Conservation (phyloP, 1,284 basidiomycete genomes). For the Ustilago tritici region DNA sequence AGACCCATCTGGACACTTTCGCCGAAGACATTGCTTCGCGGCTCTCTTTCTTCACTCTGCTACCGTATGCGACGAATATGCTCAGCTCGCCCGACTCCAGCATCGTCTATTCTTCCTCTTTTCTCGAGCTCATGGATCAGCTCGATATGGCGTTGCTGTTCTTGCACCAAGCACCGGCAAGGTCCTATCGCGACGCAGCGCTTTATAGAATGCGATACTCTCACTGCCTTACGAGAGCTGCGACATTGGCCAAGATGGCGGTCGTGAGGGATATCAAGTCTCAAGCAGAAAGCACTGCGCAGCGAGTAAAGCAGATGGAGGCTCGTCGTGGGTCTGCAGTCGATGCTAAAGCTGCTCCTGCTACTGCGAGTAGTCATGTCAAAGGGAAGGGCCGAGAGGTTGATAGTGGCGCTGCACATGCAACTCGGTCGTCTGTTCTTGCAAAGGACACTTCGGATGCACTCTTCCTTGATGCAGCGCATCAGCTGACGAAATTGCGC, state of each 20-base stretch:
- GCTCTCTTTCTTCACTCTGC: constrained; percentile 64
- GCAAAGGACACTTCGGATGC: background rate
- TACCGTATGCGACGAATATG: constrained; percentile 58
- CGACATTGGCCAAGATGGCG: constrained; percentile 55
- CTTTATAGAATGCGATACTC: constrained; percentile 65
- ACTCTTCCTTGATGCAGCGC: constrained; percentile 20
- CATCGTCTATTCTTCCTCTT: constrained; percentile 55
- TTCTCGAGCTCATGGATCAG: constrained; percentile 60
- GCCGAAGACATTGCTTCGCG: constrained; percentile 51
- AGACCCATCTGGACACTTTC: constrained; percentile 54
- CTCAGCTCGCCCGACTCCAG: constrained; percentile 53
- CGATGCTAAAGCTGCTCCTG: background rate
- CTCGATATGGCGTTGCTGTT: constrained; percentile 62
- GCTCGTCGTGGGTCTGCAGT: background rate
- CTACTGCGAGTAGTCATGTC: background rate
- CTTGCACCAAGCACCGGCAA: constrained; percentile 47
- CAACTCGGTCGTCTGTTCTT: background rate
- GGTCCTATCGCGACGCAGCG: constrained; percentile 54
- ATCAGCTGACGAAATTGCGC: constrained; percentile 36
- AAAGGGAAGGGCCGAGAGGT: constrained; percentile 39
- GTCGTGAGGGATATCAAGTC: constrained; percentile 36
- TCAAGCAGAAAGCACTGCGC: constrained; percentile 12
- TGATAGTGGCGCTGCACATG: constrained; percentile 2
- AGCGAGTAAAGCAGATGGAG: constrained; percentile 38
- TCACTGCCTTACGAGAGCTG: constrained; percentile 58